Percentiles rank a stretch among this genome's conserved stretches.
Conservation (phyloP, 176 grass and related monocot species). For the Aegilops bicornis region DNA sequence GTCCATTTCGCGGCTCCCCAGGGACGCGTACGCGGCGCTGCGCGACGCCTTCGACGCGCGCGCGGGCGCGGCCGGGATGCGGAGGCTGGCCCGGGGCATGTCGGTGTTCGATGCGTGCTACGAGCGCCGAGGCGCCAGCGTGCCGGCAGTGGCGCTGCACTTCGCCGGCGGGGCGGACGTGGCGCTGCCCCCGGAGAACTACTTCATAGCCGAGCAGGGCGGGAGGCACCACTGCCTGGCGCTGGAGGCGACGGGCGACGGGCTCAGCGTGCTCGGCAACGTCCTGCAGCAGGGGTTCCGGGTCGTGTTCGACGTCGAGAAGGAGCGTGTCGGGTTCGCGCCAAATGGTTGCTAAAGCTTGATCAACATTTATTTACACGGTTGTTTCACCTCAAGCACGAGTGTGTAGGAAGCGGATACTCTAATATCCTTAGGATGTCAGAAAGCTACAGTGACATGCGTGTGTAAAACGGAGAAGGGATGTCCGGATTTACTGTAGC, state of each 20-base stretch:
- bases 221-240: slow-evolving; percentile 52
- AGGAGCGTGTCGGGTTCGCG: slow-evolving; percentile 50
- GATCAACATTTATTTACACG: too few species aligned
- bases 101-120: slow-evolving; percentile 84
- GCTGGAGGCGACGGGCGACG: slow-evolving; percentile 42
- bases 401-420: neutral
- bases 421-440: too few species aligned
- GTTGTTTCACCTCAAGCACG: neutral
- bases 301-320: slow-evolving; percentile 71
- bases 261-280: slow-evolving; percentile 68
- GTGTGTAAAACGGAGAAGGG: too few species aligned
- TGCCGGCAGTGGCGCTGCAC: slow-evolving; percentile 53
- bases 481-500: too few species aligned
- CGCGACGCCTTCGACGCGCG: slow-evolving; percentile 56
- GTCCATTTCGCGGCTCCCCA: slow-evolving; percentile 44
- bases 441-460: too few species aligned
- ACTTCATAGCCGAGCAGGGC: slow-evolving; percentile 51
- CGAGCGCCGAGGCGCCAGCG: slow-evolving; percentile 35
- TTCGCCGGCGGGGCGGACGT: slow-evolving; percentile 56
- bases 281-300: slow-evolving; percentile 76
- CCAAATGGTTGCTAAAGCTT: slow-evolving; percentile 30
- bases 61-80: slow-evolving; percentile 35
- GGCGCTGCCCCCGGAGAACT: slow-evolving; percentile 60
- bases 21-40: slow-evolving; percentile 37
- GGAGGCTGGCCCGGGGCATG: neutral